These are phyloP conservation scores for Linnemannia exigua DNA, from an alignment of 192 early-diverging fungal species.

Conservation along the genomic window DNA sequence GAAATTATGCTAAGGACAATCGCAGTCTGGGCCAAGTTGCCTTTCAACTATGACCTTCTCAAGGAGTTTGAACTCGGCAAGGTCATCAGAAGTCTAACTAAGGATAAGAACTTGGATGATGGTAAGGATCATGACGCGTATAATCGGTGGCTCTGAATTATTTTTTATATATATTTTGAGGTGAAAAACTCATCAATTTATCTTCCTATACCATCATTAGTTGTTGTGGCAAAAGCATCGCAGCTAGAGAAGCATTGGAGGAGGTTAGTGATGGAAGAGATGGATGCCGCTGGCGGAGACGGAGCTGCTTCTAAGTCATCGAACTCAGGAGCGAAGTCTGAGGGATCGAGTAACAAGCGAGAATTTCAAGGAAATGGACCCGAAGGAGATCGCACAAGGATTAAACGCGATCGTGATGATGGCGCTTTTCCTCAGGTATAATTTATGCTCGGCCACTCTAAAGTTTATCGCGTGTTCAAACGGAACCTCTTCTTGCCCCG, in stretches of 20 bases:
- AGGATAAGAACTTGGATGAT: conserved; percentile 22
- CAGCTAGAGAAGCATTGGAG: neutral
- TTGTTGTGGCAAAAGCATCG: neutral
- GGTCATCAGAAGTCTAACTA: conserved; percentile 21
- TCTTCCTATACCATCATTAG: neutral
- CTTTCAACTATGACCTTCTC: conserved; percentile 26
- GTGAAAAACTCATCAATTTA: no score
- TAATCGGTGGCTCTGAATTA: no score
- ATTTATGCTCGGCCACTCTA: neutral
- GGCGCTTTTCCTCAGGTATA: neutral
- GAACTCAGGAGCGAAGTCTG: neutral
- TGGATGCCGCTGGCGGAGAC: neutral
- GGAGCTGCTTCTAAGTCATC: neutral
- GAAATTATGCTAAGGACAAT: conserved; percentile 32
- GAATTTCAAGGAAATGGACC: neutral
- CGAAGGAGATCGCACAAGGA: neutral
- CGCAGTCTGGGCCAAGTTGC: conserved; percentile 21
- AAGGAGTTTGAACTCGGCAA: conserved; percentile 25
- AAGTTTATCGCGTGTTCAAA: no score
- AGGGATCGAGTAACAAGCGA: neutral
- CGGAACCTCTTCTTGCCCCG: no score
- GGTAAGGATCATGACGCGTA: conserved; percentile 17
- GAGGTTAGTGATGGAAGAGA: neutral
- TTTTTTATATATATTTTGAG: no score
- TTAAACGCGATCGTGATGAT: neutral